phyloP scores from a whole-genome alignment of 2,329 filamentous ascomycete species.

The Pseudocercospora eumusae region DNA sequence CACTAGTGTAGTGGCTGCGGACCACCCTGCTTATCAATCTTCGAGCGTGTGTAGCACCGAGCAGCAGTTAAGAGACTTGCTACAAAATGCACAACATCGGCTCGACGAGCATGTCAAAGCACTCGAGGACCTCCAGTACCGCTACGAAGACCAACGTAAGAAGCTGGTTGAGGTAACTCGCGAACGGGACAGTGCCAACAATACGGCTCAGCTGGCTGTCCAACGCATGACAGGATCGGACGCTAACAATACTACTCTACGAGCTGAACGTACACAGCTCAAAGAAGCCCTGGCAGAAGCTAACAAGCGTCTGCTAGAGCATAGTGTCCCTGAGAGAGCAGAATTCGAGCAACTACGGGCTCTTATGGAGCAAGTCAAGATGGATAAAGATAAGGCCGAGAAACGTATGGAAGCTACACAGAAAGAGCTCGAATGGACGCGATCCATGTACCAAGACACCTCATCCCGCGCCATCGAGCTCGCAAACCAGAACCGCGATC shows the following conservation, averaged over 20 bases:
- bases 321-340: slow-evolving; percentile 38
- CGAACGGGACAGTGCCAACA: slow-evolving; percentile 34
- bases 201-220: slow-evolving; percentile 29
- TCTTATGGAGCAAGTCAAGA: slow-evolving; percentile 26
- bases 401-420: slow-evolving; percentile 41
- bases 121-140: slow-evolving; percentile 39
- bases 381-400: slow-evolving; percentile 35
- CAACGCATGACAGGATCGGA: slow-evolving; percentile 28
- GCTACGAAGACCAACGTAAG: slow-evolving; percentile 37
- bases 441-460: slow-evolving; percentile 61
- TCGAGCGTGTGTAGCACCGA: slow-evolving; percentile 20
- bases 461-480: slow-evolving; percentile 53
- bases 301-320: slow-evolving; percentile 32
- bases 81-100: slow-evolving; percentile 30
- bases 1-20: slow-evolving; percentile 1
- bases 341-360: slow-evolving; percentile 36
- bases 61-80: slow-evolving; percentile 27
- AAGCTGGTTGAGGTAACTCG: slow-evolving; percentile 31
- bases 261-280: slow-evolving; percentile 33
- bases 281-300: slow-evolving; percentile 37
- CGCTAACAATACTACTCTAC: slow-evolving; percentile 29
- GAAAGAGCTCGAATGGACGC: slow-evolving; percentile 59
- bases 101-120: slow-evolving; percentile 36
- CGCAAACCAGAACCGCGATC: slow-evolving; percentile 50
- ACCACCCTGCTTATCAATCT: background rate